Percentiles rank a stretch among this genome's conserved stretches.
Conservation (phyloP, 192 early-diverging fungal genomes). For the Thoreauomyces humboldtii region DNA sequence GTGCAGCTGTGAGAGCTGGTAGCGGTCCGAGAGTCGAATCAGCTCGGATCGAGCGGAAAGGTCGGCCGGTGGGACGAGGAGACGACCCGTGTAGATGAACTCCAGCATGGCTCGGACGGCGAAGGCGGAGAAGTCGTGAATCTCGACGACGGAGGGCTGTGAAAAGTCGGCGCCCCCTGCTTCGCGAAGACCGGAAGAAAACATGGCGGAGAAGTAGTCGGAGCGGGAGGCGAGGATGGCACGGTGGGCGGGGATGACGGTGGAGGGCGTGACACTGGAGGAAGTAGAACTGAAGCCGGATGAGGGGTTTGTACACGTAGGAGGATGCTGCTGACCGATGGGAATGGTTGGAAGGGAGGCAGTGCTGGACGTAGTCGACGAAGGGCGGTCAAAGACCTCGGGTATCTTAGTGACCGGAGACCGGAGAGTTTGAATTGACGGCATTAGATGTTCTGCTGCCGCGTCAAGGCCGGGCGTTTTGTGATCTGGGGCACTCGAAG, state of each 20-base stretch:
- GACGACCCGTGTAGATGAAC: constrained; percentile 33
- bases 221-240: constrained; percentile 39
- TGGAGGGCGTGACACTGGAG: neutral
- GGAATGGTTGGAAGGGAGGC: constrained; percentile 8
- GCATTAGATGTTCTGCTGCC: no score
- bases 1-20: constrained; percentile 31
- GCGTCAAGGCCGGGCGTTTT: no score
- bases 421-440: neutral
- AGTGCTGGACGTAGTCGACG: constrained; percentile 24
- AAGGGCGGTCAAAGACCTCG: constrained; percentile 2
- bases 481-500: neutral
- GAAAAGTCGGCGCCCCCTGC: constrained; percentile 1
- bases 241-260: constrained; percentile 32
- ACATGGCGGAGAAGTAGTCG: constrained; percentile 43
- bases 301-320: no score
- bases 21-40: constrained; percentile 31
- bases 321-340: no score
- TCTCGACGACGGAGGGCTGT: constrained; percentile 24
- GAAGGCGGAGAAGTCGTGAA: constrained; percentile 24
- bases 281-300: neutral
- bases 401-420: neutral
- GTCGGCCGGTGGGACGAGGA: constrained; percentile 4
- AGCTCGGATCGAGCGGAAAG: constrained; percentile 15
- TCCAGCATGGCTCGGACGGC: constrained; percentile 37
- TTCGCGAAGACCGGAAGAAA: constrained; percentile 32